Percentiles rank a stretch among this genome's conserved stretches.
Conservation (phyloP, 345 rosid species). For the Salix purpurea region DNA sequence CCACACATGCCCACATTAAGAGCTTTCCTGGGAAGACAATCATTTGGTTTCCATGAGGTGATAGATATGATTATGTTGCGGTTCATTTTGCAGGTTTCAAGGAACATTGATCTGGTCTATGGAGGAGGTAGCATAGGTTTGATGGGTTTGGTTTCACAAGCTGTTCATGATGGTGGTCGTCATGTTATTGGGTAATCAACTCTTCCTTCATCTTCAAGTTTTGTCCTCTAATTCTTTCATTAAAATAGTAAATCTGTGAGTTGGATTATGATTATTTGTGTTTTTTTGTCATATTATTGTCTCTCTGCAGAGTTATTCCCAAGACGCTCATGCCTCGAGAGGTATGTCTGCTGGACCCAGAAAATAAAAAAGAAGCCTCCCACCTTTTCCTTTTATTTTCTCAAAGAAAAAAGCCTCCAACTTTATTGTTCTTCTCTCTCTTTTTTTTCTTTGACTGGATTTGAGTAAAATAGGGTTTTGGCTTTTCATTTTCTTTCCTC, state of each 20-base stretch:
- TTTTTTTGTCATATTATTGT: conserved; percentile 52
- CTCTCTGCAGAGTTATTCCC: conserved; percentile 92
- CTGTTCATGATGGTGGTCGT: conserved; percentile 99
- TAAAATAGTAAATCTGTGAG: conserved; percentile 23
- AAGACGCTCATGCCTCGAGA: conserved; percentile 99
- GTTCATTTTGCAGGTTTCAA: conserved; percentile 63
- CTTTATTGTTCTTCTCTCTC: not conserved
- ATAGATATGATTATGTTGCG: not conserved
- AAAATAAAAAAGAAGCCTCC: conserved; percentile 25
- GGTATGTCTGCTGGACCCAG: conserved; percentile 66
- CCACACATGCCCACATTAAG: not conserved
- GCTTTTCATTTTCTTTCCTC: conserved; percentile 19
- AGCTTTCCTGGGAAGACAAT: not conserved
- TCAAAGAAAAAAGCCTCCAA: conserved; percentile 6
- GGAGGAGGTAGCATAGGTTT: conserved; percentile 99
- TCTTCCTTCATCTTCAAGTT: not conserved
- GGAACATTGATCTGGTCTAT: conserved; percentile 95
- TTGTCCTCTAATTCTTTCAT: not conserved
- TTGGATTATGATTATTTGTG: conserved; percentile 6
- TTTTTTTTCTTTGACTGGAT: not conserved
- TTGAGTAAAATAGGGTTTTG: conserved; percentile 9
- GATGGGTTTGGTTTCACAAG: conserved; percentile 98
- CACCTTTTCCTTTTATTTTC: conserved; percentile 31
- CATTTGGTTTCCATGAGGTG: conserved; percentile 6
- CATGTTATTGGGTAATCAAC: conserved; percentile 90